Base-by-base conservation (phyloP, 768 basidiomycete genomes). In the Thelephora aurantiotincta region DNA sequence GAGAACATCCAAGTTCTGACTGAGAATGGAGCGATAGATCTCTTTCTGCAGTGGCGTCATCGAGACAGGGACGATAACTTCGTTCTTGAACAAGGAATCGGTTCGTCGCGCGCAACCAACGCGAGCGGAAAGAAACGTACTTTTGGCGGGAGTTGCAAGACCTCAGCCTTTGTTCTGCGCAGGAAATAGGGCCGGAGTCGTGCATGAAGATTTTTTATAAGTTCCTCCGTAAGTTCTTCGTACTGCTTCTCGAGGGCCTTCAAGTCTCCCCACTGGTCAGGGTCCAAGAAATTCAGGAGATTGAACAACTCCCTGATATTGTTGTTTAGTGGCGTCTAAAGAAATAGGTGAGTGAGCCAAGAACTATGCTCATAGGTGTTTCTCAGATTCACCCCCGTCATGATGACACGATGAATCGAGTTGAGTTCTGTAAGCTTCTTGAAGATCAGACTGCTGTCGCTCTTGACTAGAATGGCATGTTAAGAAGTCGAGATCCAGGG, bases 291-390 rank as follows among this genome's bases (percentile, higher is more conserved):
- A 60, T 91, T 88, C 80, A 99, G 91, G 37, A 99, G 71, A 61
- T 93, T 98, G 70, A 98, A 94, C 20, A 99, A 65, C 64, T 99
- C 96, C 43, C 89, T 75, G 19, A 99, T 83, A 58, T 97, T 98
- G 68, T 98, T 98, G 63, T 98, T 98, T 49, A 98, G 63, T 0
- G 94, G 94, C 0, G 96, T 98, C 74, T 90, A 50, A 16, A 34
- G 7, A 35, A 35, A 36, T 35, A 33, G 18, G 46, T 55, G 19
- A 55, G 46, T 44, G 14, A 12, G 22, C 11, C 12, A 42, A 33
- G 6, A 14, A 9, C 16, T 44, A 11, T 35, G 33, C 20, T 14
- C 26, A 7, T 48, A 22, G 43, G 52, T 46, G 35, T 20, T 6
- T 22, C 35, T 26, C 7, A 58, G 5, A 51, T 74, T 58, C 60